A percentile compares a stretch with the other conserved stretches of the same genome.
Evolutionary conservation across 1,139 yeast species (phyloP).

Genomic region (Geotrichum citri-aurantii): DNA sequence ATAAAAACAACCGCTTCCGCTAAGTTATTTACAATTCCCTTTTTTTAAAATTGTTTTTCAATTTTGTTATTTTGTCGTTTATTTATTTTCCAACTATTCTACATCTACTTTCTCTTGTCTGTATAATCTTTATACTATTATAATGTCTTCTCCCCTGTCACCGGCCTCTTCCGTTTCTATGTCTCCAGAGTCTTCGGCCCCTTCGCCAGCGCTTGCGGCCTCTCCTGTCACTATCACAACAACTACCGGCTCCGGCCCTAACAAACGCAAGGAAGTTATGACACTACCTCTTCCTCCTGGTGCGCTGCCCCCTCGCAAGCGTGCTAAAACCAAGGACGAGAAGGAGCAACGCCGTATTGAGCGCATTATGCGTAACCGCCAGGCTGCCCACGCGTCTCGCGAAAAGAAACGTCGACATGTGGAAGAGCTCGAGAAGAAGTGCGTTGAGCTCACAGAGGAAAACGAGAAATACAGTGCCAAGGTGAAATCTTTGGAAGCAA

Average conservation of each 20-base stretch:
- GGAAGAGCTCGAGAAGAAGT: conserved; percentile 64
- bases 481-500: conserved; percentile 25
- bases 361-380: conserved; percentile 84
- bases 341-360: conserved; percentile 94
- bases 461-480: conserved; percentile 28
- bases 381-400: conserved; percentile 96
- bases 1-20: neutral
- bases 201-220: neutral
- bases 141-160: neutral
- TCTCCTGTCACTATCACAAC: conserved; percentile 17
- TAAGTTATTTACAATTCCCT: neutral
- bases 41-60: too few species aligned
- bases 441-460: conserved; percentile 30
- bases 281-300: conserved; percentile 37
- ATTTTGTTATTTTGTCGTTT: neutral
- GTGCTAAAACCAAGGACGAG: conserved; percentile 95
- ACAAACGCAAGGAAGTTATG: conserved; percentile 30
- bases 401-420: conserved; percentile 94
- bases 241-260: conserved; percentile 22
- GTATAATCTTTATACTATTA: neutral
- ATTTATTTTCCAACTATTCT: neutral
- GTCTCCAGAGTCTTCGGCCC: neutral
- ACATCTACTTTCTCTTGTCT: neutral
- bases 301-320: conserved; percentile 84
- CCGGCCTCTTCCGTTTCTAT: neutral